Conservation (phyloP, 352 stramenopile species). For the Pythium brassicae region DNA sequence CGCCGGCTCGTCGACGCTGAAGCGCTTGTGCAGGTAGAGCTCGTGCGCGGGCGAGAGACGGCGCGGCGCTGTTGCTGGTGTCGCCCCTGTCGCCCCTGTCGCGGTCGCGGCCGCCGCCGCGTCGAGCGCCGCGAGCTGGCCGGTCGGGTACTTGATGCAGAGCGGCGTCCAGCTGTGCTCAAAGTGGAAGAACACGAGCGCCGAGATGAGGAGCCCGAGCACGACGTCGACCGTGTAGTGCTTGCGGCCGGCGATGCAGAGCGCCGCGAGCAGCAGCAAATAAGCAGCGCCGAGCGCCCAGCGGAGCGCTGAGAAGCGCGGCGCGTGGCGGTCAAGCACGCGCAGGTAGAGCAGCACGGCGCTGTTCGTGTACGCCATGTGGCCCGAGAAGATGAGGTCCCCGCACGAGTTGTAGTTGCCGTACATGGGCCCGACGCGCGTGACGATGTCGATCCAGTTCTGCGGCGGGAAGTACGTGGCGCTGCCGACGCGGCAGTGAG, state of each 20-base stretch:
- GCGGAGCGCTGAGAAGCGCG: conserved; percentile 37
- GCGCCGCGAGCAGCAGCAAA: conserved; percentile 36
- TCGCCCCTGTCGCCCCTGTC: not conserved
- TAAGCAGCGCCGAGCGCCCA: conserved; percentile 54
- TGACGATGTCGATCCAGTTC: conserved; percentile 73
- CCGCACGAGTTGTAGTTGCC: conserved; percentile 75
- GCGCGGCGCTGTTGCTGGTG: not conserved
- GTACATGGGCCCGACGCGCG: conserved; percentile 64
- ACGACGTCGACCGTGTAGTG: conserved; percentile 81
- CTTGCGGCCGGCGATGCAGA: conserved; percentile 65
- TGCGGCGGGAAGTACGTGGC: conserved; percentile 53
- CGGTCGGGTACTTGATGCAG: conserved; percentile 30
- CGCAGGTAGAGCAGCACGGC: conserved; percentile 67
- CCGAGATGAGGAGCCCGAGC: conserved; percentile 56
- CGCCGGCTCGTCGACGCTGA: conserved; percentile 49
- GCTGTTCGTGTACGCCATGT: conserved; percentile 70
- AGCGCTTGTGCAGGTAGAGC: conserved; percentile 33
- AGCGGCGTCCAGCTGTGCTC: conserved; percentile 66
- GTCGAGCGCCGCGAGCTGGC: conserved; percentile 17
- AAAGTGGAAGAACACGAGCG: conserved; percentile 77
- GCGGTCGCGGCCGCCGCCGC: not conserved
- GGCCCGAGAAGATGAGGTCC: conserved; percentile 74
- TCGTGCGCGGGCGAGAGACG: conserved; percentile 11
- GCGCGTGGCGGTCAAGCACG: conserved; percentile 51
- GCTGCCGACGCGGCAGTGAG: conserved; percentile 51